These are phyloP conservation scores for Mortierella alpina DNA, from an alignment of 192 early-diverging fungal genomes.

Conservation along the genomic window DNA sequence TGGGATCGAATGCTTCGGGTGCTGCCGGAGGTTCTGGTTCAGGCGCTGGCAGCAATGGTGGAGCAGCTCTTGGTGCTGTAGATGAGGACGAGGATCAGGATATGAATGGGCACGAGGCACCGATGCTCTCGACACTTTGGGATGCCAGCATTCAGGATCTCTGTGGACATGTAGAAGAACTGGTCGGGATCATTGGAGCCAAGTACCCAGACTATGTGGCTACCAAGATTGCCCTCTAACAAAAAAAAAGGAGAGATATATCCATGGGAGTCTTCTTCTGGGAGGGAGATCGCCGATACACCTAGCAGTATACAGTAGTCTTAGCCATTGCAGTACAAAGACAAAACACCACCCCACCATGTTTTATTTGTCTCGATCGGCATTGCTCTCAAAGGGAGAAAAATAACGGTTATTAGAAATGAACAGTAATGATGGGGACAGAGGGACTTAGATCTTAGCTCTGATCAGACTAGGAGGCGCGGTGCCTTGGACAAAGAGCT, in stretches of 20 bases:
- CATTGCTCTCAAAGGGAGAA: too few relatives aligned
- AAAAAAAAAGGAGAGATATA: not conserved
- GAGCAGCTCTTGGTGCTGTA: constrained; percentile 21
- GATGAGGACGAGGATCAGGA: constrained; percentile 47
- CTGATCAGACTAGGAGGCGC: constrained; percentile 25
- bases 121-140: constrained; percentile 63
- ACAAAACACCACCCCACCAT: too few relatives aligned
- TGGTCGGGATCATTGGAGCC: constrained; percentile 60
- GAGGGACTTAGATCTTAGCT: constrained; percentile 25
- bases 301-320: too few relatives aligned
- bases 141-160: constrained; percentile 67
- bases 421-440: not conserved
- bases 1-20: constrained; percentile 27
- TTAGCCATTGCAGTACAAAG: too few relatives aligned
- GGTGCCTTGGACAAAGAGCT: constrained; percentile 19
- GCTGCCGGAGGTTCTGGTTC: constrained; percentile 24
- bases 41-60: constrained; percentile 40
- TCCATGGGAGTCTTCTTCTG: not conserved
- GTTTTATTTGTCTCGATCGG: too few relatives aligned
- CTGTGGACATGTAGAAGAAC: constrained; percentile 68
- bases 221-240: constrained; percentile 27
- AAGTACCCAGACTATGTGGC: constrained; percentile 61
- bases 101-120: constrained; percentile 39
- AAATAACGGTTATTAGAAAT: too few relatives aligned
- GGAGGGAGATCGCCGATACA: too few relatives aligned